Conservation (phyloP, 176 grass and related monocot species). For the Alloteropsis semialata region DNA sequence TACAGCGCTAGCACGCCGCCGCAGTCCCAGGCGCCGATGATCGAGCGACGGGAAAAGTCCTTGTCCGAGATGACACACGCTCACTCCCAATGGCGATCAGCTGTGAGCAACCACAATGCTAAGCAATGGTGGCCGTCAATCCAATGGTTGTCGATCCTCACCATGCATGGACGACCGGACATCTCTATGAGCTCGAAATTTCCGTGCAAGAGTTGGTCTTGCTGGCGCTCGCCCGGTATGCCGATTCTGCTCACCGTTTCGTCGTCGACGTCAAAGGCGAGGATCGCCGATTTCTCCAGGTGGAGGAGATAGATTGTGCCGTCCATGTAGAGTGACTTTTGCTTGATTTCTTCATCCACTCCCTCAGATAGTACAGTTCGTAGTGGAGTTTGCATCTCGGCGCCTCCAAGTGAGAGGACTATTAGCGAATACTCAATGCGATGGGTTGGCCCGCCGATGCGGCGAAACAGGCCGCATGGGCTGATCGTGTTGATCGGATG, state of each 20-base stretch:
- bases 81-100: background rate
- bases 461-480: no score
- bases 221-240: no score
- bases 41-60: background rate
- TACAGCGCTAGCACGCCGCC: background rate
- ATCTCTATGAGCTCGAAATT: background rate
- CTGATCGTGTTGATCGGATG: no score
- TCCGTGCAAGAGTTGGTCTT: background rate
- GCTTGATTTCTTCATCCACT: no score
- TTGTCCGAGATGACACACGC: background rate
- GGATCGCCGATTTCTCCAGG: background rate
- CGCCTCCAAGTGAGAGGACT: background rate
- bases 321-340: background rate
- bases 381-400: background rate
- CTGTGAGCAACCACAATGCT: background rate
- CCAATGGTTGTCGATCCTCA: no score
- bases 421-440: background rate
- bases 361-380: no score
- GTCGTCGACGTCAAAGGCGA: background rate
- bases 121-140: no score
- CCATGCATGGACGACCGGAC: constrained; percentile 1
- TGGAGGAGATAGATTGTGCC: background rate
- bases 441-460: no score
- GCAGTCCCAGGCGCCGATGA: background rate
- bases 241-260: no score